A percentile compares a stretch with the other conserved stretches of the same genome.
Evolutionary conservation across 1,139 yeast genomes (phyloP).

Genomic region (Debaryomyces coudertii): DNA sequence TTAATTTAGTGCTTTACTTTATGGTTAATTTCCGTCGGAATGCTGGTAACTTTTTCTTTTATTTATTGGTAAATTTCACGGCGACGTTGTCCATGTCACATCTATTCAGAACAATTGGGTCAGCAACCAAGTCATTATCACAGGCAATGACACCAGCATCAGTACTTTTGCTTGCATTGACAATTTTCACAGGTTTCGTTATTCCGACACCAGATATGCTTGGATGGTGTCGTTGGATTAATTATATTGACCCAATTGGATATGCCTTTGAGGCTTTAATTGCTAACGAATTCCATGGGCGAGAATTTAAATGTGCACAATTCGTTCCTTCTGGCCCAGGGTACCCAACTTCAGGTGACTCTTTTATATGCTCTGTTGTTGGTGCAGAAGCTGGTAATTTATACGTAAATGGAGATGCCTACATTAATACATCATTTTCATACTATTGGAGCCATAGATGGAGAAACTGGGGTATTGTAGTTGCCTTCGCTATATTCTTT

Average conservation of each 20-base stretch:
- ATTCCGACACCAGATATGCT: constrained; percentile 69
- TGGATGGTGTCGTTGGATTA: constrained; percentile 83
- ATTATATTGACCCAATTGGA: constrained; percentile 70
- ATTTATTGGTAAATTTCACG: constrained; percentile 53
- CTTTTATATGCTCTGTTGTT: constrained; percentile 61
- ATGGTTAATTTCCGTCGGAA: constrained; percentile 66
- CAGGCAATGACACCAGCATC: constrained; percentile 79
- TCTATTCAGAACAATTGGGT: constrained; percentile 71
- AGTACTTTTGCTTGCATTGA: constrained; percentile 58
- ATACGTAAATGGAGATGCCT: constrained; percentile 62
- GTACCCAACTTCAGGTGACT: constrained; percentile 23
- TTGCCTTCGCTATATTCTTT: constrained; percentile 60
- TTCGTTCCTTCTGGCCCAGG: constrained; percentile 28
- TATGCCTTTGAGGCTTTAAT: constrained; percentile 71
- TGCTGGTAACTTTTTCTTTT: constrained; percentile 73
- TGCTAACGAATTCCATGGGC: constrained; percentile 60
- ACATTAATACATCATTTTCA: constrained; percentile 46
- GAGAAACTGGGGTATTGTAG: constrained; percentile 78
- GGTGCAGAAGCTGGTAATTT: constrained; percentile 63
- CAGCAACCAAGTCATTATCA: constrained; percentile 59
- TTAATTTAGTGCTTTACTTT: constrained; percentile 58
- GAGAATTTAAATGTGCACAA: constrained; percentile 43
- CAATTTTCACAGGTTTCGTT: constrained; percentile 75
- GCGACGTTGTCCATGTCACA: constrained; percentile 71
- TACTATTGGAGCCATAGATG: constrained; percentile 67